phyloP scores from a whole-genome alignment of 225 moss, liverwort and hornwort species.

The Physcomitrium patens region DNA sequence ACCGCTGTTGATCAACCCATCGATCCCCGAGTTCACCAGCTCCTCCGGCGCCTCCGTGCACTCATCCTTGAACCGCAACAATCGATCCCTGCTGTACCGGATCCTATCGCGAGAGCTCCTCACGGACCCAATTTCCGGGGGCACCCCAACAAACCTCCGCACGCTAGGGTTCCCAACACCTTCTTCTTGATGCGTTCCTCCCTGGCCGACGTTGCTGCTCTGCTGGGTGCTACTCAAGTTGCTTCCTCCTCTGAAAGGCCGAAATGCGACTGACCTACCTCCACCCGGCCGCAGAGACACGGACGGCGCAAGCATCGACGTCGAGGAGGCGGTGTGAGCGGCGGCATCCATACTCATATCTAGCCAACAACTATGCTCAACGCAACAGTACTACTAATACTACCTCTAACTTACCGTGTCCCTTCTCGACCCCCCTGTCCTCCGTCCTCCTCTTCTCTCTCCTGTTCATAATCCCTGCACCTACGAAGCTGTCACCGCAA shows the following conservation, averaged over 20 bases:
- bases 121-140: too few relatives aligned
- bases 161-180: conserved; percentile 19
- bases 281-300: conserved; percentile 4
- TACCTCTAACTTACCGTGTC: too few relatives aligned
- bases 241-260: conserved; percentile 16
- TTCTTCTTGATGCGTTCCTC: neutral
- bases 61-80: conserved; percentile 25
- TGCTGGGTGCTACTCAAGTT: neutral
- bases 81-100: conserved; percentile 7
- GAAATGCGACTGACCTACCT: conserved; percentile 24
- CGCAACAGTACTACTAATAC: too few relatives aligned
- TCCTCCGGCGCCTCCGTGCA: conserved; percentile 27
- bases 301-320: conserved; percentile 20
- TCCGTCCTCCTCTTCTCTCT: too few relatives aligned
- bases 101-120: too few relatives aligned
- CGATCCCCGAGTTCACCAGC: conserved; percentile 13
- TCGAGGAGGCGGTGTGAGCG: conserved; percentile 16
- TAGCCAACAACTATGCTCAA: neutral
- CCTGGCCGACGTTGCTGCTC: neutral
- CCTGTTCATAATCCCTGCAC: too few relatives aligned
- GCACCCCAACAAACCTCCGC: neutral
- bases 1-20: neutral
- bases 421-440: too few relatives aligned
- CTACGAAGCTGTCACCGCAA: too few relatives aligned
- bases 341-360: conserved; percentile 21